Base-by-base conservation (phyloP, 306 rosid species). In the Inga oerstediana region DNA sequence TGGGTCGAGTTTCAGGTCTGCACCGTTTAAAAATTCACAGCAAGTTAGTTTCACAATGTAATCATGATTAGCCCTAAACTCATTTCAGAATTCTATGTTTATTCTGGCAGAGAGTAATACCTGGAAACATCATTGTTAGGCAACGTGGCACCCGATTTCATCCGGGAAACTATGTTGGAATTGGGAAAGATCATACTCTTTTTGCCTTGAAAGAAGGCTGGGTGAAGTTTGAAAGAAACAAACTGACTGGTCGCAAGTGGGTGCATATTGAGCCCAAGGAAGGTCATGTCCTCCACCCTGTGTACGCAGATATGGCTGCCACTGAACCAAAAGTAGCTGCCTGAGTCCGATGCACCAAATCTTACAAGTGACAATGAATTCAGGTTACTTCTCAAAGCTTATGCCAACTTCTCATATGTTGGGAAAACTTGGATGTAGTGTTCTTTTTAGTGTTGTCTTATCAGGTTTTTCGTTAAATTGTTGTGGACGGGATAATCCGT, bases 91-190 rank as follows among this genome's bases (percentile, higher is more conserved):
- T 79, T 62, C 74, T 48, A 65, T 72, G 80, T 86, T 81, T 80
- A 45, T 80, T 27, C 34, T 86, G 79, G 77, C 89, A 91, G 94
- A 89, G 90, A 80, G 94, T 95, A 76, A 93, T 92, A 81, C 97
- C 98, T 2, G 98, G 98, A 84, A 95, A 95, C 86, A 90, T 95
- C 84, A 95, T 92, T 66, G 97, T 93, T 52, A 82, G 98, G 43
- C 98, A 95, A 34, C 93, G 96, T 1, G 98, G 98, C 52, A 95
- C 97, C 35, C 97, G 96, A 14, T 95, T 93, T 79, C 98, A 95
- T 83, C 98, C 98, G 0, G 98, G 98, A 82, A 86, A 95, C 85
- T 95, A 95, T 75, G 98, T 93, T 43, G 96, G 98, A 65, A 65
- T 93, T 0, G 98, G 98, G 74, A 92, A 86, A 75, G 94, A 95